Percentiles rank a stretch among this genome's conserved stretches.
phyloP scores from a whole-genome alignment of 2,329 filamentous ascomycete genomes.

The Curvularia sp. region DNA sequence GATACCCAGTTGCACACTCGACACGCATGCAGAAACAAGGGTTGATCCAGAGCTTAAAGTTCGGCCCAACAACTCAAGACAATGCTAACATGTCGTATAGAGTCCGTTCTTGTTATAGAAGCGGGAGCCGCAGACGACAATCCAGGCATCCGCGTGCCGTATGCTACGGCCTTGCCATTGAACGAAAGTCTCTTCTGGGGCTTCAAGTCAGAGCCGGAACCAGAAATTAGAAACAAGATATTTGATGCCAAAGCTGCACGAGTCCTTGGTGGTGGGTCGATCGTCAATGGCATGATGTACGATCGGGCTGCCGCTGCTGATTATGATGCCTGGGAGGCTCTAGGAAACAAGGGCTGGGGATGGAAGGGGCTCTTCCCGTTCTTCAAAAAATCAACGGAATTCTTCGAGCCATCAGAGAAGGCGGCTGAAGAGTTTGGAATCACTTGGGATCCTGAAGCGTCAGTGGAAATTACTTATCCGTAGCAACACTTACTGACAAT shows the following conservation, averaged over 20 bases:
- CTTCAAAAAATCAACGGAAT: constrained; percentile 41
- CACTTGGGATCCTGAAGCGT: constrained; percentile 35
- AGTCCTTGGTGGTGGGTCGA: constrained; percentile 36
- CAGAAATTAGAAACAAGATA: constrained; percentile 26
- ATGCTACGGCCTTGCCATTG: constrained; percentile 29
- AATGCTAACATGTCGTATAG: too few species aligned
- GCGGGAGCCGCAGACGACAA: constrained; percentile 35
- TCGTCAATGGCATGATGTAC: constrained; percentile 50
- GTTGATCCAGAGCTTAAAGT: too few species aligned
- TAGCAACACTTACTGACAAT: too few species aligned
- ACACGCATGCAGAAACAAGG: too few species aligned
- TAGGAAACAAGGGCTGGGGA: constrained; percentile 67
- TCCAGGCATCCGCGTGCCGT: constrained; percentile 33
- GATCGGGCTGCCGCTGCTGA: constrained; percentile 48
- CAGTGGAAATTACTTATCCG: too few species aligned
- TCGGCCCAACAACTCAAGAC: too few species aligned
- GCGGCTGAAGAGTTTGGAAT: constrained; percentile 26
- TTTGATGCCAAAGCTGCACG: constrained; percentile 26
- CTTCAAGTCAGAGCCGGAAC: constrained; percentile 31
- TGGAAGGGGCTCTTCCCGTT: constrained; percentile 57
- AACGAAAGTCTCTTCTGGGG: constrained; percentile 32
- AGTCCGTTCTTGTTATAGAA: constrained; percentile 37
- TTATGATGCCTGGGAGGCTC: constrained; percentile 63
- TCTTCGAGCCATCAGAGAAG: constrained; percentile 28
- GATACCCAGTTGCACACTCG: too few species aligned